Conservation (phyloP, 495 filamentous ascomycete species). For the Penicillium samsonianum region DNA sequence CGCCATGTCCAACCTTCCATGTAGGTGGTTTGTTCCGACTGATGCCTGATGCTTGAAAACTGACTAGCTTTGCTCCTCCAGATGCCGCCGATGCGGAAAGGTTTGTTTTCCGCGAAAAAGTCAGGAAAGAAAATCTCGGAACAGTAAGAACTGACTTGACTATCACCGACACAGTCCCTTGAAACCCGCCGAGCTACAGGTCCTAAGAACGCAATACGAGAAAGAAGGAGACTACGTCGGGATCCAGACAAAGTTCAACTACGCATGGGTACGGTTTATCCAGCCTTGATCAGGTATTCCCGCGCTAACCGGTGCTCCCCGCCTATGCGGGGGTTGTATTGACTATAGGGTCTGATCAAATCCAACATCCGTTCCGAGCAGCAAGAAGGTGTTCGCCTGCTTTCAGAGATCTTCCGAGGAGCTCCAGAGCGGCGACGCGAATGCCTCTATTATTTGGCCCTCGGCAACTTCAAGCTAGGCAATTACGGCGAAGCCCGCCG, state of each 20-base stretch:
- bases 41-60: slow-evolving; percentile 20
- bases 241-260: slow-evolving; percentile 99
- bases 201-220: slow-evolving; percentile 89
- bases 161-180: slow-evolving; percentile 60
- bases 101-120: slow-evolving; percentile 55
- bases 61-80: slow-evolving; percentile 38
- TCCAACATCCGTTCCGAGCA: slow-evolving; percentile 79
- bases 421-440: slow-evolving; percentile 89
- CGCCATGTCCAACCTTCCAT: slow-evolving; percentile 70
- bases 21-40: slow-evolving; percentile 50
- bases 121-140: background rate
- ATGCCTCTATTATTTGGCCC: slow-evolving; percentile 95
- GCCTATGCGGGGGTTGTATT: slow-evolving; percentile 15
- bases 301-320: slow-evolving; percentile 18
- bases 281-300: background rate
- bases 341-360: slow-evolving; percentile 86
- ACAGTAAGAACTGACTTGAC: slow-evolving; percentile 18
- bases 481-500: slow-evolving; percentile 92
- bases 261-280: slow-evolving; percentile 74
- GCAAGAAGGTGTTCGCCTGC: slow-evolving; percentile 89
- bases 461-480: slow-evolving; percentile 96
- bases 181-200: slow-evolving; percentile 84
- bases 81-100: slow-evolving; percentile 98
- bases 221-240: slow-evolving; percentile 96
- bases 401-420: slow-evolving; percentile 95